A percentile compares a stretch with the other conserved stretches of the same genome.
These are phyloP conservation scores for Raddia guianensis DNA, from an alignment of 176 grass and related monocot genomes.

Conservation along the genomic window DNA sequence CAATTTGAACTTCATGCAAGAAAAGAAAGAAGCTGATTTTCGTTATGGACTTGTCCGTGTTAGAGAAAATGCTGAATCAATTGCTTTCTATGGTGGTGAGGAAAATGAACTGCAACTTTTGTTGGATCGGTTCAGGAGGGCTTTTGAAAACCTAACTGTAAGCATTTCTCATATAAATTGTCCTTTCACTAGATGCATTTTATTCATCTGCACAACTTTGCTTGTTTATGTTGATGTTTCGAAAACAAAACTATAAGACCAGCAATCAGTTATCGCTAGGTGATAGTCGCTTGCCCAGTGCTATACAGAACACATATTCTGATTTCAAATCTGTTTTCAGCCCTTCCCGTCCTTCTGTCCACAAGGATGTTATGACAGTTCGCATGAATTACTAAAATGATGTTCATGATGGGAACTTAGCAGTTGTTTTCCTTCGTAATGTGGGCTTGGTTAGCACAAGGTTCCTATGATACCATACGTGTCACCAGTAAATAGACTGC, in stretches of 20 bases:
- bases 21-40: slow-evolving; percentile 99
- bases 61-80: slow-evolving; percentile 98
- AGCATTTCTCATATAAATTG: slow-evolving; percentile 29
- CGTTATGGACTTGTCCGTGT: slow-evolving; percentile 93
- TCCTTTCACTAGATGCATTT: slow-evolving; percentile 5
- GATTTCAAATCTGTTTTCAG: slow-evolving; percentile 19
- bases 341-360: neutral
- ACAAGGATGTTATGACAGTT: neutral
- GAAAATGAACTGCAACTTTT: slow-evolving; percentile 93
- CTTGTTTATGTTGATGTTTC: neutral
- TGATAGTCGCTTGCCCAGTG: neutral
- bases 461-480: neutral
- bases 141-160: slow-evolving; percentile 94
- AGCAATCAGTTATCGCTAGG: slow-evolving; percentile 27
- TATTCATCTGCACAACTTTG: slow-evolving; percentile 14
- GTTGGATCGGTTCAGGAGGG: slow-evolving; percentile 83
- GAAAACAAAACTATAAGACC: neutral
- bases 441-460: neutral
- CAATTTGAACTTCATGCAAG: slow-evolving; percentile 99
- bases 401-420: neutral
- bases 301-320: neutral
- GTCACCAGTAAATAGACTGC: neutral
- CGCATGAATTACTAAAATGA: neutral
- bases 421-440: neutral
- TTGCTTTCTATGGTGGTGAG: slow-evolving; percentile 96